Evolutionary conservation across 176 grass and related monocot species (phyloP), one percentile per base, ranked within the genome.

Genomic region (Typha latifolia): DNA sequence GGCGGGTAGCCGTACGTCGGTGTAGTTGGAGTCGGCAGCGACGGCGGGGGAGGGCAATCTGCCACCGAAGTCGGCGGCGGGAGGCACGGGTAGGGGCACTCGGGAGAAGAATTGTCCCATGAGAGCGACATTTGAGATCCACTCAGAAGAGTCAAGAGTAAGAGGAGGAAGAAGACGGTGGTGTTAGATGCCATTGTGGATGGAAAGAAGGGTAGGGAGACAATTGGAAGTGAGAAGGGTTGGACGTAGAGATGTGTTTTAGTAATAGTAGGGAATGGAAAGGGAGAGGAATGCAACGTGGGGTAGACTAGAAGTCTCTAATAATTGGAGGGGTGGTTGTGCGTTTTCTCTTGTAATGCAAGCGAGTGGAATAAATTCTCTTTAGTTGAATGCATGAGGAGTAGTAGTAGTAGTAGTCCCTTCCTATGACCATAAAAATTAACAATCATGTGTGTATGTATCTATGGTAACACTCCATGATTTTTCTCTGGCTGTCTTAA

Each of bases 41-140:
- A 49, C 0, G 80, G 12, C 7, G 81, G 79, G 0, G 84, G 86
- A 3, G 84, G 87, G 23, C 14, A 82, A 67, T 69, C 66, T 34
- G 75, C 52, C 4, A 78, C 18, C 4, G 79, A 78, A 11, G 85
- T 86, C 5, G 90, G 90, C 8, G 87, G 74, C 0, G 79, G 81
- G 5, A 91, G 74, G 79, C 91, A 96, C 0, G 87, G 87, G 74
- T 85, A 91, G 0, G 87, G 84, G 61, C 91, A 91, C 16, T 88
- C 91, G 0, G 77, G 43, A 32, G 66, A 49, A 29, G 84, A 82
- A n/a, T 43, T 23, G 15, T 61, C 74, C 49, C 72, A 80, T 12
- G 52, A 76, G 49, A 64, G 34, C 0, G 64, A 32, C 1, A 21
- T 18, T 2, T 14, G 55, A 13, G 67, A 51, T 13, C 18, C 47